Conservation (phyloP, 139 green algal genomes). For the Prasinococcaceae sp. region DNA sequence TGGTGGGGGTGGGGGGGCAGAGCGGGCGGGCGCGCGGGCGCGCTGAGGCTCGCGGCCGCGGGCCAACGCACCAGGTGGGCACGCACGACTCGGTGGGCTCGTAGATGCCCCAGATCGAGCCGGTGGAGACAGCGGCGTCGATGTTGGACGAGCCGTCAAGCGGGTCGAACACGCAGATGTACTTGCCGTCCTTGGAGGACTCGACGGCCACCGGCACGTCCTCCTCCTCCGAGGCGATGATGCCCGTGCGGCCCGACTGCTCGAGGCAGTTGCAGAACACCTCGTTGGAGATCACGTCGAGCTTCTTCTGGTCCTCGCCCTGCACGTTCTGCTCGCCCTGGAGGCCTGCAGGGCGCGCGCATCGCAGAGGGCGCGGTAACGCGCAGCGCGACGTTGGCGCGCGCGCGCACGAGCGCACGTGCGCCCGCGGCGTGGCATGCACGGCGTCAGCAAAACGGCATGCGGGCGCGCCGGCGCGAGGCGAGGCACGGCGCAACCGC, state of each 20-base stretch:
- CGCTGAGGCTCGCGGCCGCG: no score
- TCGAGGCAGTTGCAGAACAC: constrained; percentile 88
- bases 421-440: no score
- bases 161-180: constrained; percentile 95
- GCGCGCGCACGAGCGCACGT: no score
- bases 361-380: no score
- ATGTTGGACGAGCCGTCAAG: constrained; percentile 97
- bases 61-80: no score
- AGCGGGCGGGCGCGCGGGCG: no score
- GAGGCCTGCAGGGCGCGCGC: no score
- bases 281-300: constrained; percentile 97
- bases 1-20: no score
- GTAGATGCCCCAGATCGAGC: constrained; percentile 95
- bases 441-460: no score
- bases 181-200: constrained; percentile 88
- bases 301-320: constrained; percentile 99
- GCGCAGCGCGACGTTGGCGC: no score
- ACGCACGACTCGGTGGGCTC: constrained; percentile 17
- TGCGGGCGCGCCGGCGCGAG: no score
- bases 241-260: constrained; percentile 53
- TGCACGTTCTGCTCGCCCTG: constrained; percentile 23
- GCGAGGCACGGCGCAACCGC: no score
- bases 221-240: constrained; percentile 95
- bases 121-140: constrained; percentile 79
- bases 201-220: constrained; percentile 85